Conservation (phyloP, 495 filamentous ascomycete genomes). For the Hypoxylon crocopeplum region DNA sequence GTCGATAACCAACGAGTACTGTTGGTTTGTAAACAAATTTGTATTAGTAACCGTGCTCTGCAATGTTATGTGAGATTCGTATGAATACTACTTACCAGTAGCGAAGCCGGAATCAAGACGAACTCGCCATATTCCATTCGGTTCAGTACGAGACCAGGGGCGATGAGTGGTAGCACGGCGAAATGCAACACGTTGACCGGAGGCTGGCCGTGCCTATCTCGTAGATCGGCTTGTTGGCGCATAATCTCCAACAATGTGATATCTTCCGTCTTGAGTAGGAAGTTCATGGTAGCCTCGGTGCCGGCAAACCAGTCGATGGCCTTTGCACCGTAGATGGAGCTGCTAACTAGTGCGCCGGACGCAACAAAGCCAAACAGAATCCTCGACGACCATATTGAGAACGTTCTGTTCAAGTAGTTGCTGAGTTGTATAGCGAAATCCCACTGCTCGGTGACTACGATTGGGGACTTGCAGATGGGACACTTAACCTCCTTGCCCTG, state of each 20-base stretch:
- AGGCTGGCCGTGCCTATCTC: background rate
- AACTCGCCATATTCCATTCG: slow-evolving; percentile 41
- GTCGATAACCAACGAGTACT: slow-evolving; percentile 37
- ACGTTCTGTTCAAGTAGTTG: slow-evolving; percentile 60
- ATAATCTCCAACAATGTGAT: background rate
- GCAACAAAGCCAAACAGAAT: slow-evolving; percentile 62
- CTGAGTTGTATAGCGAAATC: slow-evolving; percentile 69
- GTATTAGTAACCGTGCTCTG: background rate
- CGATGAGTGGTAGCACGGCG: slow-evolving; percentile 43
- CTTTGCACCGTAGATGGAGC: slow-evolving; percentile 47
- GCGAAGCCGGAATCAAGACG: slow-evolving; percentile 42
- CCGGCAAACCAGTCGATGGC: slow-evolving; percentile 49
- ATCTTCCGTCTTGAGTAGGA: slow-evolving; percentile 30
- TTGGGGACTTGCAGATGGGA: slow-evolving; percentile 86
- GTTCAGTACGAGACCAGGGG: slow-evolving; percentile 48
- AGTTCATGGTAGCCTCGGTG: slow-evolving; percentile 30
- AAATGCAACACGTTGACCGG: slow-evolving; percentile 33
- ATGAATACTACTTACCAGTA: slow-evolving; percentile 40
- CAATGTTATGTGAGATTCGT: background rate
- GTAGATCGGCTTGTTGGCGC: background rate
- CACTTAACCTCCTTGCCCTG: slow-evolving; percentile 72
- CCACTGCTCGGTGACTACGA: slow-evolving; percentile 73
- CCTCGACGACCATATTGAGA: slow-evolving; percentile 63
- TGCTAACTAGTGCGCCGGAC: slow-evolving; percentile 57
- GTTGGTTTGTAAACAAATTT: slow-evolving; percentile 3